Evolutionary conservation across 139 green algal genomes (phyloP), one percentile per base, ranked within the genome.

Genomic region (Chlamydomonas urium): DNA sequence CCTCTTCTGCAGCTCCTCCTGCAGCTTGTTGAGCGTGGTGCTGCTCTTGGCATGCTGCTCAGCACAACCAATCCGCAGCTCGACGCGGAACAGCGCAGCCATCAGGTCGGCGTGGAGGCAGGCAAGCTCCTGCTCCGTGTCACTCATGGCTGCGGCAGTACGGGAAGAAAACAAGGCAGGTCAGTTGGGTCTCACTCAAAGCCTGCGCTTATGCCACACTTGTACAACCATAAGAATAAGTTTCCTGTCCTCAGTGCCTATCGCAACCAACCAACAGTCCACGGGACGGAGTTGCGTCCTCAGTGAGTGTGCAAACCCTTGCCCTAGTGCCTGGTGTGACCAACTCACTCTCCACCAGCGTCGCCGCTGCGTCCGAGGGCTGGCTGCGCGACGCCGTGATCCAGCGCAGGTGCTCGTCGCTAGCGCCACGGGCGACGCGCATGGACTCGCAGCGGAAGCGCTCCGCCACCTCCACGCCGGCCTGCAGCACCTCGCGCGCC

Each of bases 101-200:
- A 89, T 28, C 2, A 78, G 48, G 66, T 92, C 85, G 32, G 76
- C 72, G 63, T 92, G 85, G 28, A 92, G 69, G 73, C 80, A 86
- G 29, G 83, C 85, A 29, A 90, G 73, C 60, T 86, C 81, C 56
- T 85, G 79, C 67, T 87, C 83, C 2, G 73, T 76, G 24, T 77
- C 50, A 17, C 60, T 71, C 79, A 92, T 85, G 26, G 71, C 85
- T 89, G 81, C 31, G 33, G 26, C 38, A 48, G 42, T 19, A 31
- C 6, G 31, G 45, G 6, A 17, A 17, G 53, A 17, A 5, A 62
- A 62, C 47, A 89, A 37, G 2, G n/a, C n/a, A n/a, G n/a, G n/a
- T n/a, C n/a, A n/a, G n/a, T n/a, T n/a, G n/a, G n/a, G n/a, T n/a
- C n/a, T n/a, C n/a, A n/a, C n/a, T n/a, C n/a, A n/a, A n/a, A n/a